A percentile compares a stretch with the other conserved stretches of the same genome.
phyloP scores from a whole-genome alignment of 805 yeast genomes.

The Ogataea henricii region DNA sequence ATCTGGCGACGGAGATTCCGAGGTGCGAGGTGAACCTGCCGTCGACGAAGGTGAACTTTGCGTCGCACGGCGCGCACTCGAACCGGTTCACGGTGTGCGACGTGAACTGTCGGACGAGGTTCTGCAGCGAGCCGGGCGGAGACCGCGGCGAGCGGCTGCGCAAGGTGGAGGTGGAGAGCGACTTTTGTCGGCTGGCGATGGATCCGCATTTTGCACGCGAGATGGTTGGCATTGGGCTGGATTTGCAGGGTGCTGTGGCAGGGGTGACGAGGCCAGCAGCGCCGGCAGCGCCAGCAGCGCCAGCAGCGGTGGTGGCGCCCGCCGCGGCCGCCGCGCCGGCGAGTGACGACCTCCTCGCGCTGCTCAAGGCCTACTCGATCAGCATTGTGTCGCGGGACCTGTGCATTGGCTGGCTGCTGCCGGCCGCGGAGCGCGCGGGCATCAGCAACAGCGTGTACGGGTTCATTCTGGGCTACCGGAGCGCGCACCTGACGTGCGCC shows the following conservation, averaged over 20 bases:
- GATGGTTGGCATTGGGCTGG: conserved; percentile 22
- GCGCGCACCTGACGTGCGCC: conserved; percentile 66
- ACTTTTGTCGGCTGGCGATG: conserved; percentile 57
- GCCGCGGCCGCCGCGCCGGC: background rate
- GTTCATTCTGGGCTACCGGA: conserved; percentile 74
- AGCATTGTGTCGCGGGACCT: conserved; percentile 63
- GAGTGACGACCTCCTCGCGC: background rate
- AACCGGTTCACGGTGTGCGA: conserved; percentile 46
- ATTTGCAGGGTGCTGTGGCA: conserved; percentile 11
- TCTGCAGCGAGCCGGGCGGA: conserved; percentile 41
- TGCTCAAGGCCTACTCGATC: conserved; percentile 41
- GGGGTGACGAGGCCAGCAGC: background rate
- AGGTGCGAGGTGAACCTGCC: conserved; percentile 46
- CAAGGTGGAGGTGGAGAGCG: conserved; percentile 58
- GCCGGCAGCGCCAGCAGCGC: background rate
- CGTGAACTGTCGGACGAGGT: conserved; percentile 44
- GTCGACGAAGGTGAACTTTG: conserved; percentile 40
- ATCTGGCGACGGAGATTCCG: conserved; percentile 22
- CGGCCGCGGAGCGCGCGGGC: conserved; percentile 37
- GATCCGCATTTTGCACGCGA: conserved; percentile 45
- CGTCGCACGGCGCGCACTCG: conserved; percentile 39
- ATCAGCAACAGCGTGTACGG: conserved; percentile 50
- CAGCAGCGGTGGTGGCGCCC: background rate
- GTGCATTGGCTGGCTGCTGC: conserved; percentile 80
- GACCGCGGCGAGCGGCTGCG: conserved; percentile 32